Percentiles rank a stretch among this genome's conserved stretches.
Conservation (phyloP, 495 filamentous ascomycete species). For the Barbatosphaeria neglecta region DNA sequence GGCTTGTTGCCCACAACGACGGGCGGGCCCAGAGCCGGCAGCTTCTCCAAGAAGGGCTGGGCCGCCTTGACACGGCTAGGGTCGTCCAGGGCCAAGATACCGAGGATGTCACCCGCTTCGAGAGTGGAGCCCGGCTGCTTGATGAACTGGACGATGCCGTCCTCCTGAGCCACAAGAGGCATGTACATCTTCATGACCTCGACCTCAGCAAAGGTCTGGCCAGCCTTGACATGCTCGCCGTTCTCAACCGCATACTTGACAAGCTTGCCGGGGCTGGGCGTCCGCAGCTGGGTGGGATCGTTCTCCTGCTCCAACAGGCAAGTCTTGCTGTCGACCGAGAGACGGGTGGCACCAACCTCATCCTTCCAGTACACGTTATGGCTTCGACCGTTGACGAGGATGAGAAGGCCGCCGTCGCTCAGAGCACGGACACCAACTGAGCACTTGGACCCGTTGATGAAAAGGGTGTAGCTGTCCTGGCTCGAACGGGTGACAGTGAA, state of each 20-base stretch:
- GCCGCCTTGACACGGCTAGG: constrained; percentile 94
- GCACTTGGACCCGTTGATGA: constrained; percentile 98
- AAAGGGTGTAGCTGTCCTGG: constrained; percentile 89
- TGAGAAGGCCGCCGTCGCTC: constrained; percentile 86
- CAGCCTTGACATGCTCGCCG: constrained; percentile 85
- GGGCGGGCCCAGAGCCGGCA: constrained; percentile 78
- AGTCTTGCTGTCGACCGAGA: constrained; percentile 96
- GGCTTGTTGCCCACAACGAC: constrained; percentile 85
- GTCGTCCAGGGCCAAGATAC: constrained; percentile 91
- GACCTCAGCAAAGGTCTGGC: constrained; percentile 91
- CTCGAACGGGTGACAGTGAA: constrained; percentile 95
- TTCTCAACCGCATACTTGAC: constrained; percentile 98
- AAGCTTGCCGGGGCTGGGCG: constrained; percentile 92
- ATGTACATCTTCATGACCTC: constrained; percentile 99
- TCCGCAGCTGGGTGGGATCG: constrained; percentile 91
- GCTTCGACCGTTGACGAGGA: constrained; percentile 78
- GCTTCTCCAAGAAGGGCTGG: constrained; percentile 85
- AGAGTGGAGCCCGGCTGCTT: constrained; percentile 98
- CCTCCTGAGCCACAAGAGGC: constrained; percentile 93
- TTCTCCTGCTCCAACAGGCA: constrained; percentile 98
- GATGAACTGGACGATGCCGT: constrained; percentile 93
- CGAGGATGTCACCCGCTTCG: constrained; percentile 96
- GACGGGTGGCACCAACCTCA: constrained; percentile 85
- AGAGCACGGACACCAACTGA: constrained; percentile 85
- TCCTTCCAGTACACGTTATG: constrained; percentile 99